Conservation (phyloP, 768 basidiomycete genomes). For the Austroboletus eburneus region DNA sequence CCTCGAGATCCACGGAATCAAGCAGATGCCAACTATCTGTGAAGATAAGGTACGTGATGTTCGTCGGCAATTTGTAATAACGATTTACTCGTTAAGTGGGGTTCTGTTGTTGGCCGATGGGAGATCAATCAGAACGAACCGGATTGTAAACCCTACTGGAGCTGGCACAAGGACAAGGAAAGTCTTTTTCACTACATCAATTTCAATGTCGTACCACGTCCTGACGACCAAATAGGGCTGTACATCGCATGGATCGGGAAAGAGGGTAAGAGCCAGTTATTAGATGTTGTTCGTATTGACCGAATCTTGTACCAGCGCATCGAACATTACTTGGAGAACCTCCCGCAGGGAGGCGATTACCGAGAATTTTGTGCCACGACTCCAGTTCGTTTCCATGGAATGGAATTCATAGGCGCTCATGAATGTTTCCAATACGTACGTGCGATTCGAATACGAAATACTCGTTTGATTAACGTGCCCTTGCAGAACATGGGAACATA, state of each 20-base stretch:
- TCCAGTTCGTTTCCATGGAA: constrained; percentile 20
- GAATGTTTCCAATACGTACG: constrained; percentile 17
- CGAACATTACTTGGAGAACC: constrained; percentile 26
- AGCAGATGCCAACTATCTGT: constrained; percentile 16
- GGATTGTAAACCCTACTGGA: constrained; percentile 24
- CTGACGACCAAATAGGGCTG: constrained; percentile 19
- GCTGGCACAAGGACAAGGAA: constrained; percentile 29
- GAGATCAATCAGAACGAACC: constrained; percentile 24
- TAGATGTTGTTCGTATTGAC: not conserved
- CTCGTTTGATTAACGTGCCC: not conserved
- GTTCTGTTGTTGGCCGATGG: constrained; percentile 25
- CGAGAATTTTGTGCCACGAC: constrained; percentile 33
- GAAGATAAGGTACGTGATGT: constrained; percentile 20
- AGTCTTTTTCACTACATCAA: not conserved
- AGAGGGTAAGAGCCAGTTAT: constrained; percentile 13
- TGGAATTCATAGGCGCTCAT: constrained; percentile 27
- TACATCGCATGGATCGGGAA: constrained; percentile 20
- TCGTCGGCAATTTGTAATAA: not conserved
- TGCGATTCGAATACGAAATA: not conserved
- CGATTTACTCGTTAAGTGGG: constrained; percentile 11
- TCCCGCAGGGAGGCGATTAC: constrained; percentile 28
- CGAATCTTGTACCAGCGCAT: constrained; percentile 21
- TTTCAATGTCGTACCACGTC: too few relatives aligned
- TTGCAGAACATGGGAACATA: constrained; percentile 13
- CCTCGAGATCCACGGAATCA: constrained; percentile 19